These are phyloP conservation scores for Tetrastigma voinierianum DNA, from an alignment of 164 flowering plant genomes.

Conservation along the genomic window DNA sequence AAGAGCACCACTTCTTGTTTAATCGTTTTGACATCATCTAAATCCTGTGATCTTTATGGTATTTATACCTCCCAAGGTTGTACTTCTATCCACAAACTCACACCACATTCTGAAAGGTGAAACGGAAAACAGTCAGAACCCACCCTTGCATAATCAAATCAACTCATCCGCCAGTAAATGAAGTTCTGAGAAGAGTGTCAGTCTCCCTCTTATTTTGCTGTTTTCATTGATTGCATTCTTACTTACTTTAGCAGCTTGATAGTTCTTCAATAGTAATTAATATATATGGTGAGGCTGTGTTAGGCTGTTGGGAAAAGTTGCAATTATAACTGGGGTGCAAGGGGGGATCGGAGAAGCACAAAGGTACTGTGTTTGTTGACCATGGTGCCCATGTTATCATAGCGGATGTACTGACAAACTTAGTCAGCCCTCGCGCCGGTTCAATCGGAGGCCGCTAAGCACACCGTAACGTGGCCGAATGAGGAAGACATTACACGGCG, in stretches of 20 bases:
- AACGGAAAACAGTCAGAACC: conserved; percentile 1
- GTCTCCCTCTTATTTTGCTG: background rate
- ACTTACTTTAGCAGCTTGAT: background rate
- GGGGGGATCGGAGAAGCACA: conserved; percentile 82
- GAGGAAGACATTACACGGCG: conserved; percentile 67
- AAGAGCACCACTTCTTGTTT: background rate
- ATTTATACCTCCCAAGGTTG: background rate
- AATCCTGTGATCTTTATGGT: background rate
- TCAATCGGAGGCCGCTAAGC: conserved; percentile 54
- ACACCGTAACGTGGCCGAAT: conserved; percentile 66
- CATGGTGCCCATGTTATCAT: conserved; percentile 77
- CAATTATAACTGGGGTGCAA: conserved; percentile 79
- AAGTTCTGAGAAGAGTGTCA: conserved; percentile 11
- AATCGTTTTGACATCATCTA: background rate
- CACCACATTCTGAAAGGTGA: background rate
- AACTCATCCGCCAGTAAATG: background rate
- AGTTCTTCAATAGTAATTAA: background rate
- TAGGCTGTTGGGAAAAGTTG: conserved; percentile 70
- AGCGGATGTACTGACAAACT: conserved; percentile 75
- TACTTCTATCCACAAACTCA: background rate
- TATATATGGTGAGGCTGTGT: background rate
- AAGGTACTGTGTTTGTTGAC: conserved; percentile 54
- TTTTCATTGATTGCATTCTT: background rate
- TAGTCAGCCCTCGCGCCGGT: conserved; percentile 27
- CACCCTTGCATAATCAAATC: too few species aligned